A percentile compares a stretch with the other conserved stretches of the same genome.
Evolutionary conservation across 805 yeast genomes (phyloP).

Genomic region (Sungouiella thailandica): DNA sequence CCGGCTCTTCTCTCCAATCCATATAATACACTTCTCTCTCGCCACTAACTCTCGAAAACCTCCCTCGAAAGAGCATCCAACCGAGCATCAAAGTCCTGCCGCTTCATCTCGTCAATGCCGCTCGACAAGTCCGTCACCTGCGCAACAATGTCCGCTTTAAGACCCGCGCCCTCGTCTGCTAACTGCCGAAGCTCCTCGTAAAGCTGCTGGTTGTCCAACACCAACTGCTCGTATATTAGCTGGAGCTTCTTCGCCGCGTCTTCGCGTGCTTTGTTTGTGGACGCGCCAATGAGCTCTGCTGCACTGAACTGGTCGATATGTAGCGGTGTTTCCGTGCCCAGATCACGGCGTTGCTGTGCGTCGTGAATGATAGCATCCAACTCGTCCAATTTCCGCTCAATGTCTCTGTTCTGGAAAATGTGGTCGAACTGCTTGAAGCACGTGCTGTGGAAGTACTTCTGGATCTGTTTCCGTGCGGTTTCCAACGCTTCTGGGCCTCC

Average conservation of each 20-base stretch:
- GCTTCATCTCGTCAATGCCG: constrained; percentile 16
- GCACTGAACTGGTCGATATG: constrained; percentile 28
- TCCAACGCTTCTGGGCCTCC: constrained; percentile 42
- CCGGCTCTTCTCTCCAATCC: too few relatives aligned
- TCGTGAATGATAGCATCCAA: constrained; percentile 43
- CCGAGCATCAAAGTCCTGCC: constrained; percentile 12
- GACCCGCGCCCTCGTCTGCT: constrained; percentile 16
- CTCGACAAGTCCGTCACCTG: constrained; percentile 13
- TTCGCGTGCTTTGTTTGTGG: constrained; percentile 15
- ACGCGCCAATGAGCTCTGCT: constrained; percentile 29
- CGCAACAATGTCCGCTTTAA: constrained; percentile 17
- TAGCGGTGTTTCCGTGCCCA: constrained; percentile 14
- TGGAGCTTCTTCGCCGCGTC: constrained; percentile 23
- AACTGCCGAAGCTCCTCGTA: constrained; percentile 18
- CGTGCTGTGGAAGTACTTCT: constrained; percentile 47
- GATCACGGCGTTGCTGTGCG: constrained; percentile 30
- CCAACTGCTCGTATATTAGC: constrained; percentile 34
- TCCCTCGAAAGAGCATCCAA: constrained; percentile 20
- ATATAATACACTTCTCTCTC: too few relatives aligned
- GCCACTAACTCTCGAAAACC: constrained; percentile 1
- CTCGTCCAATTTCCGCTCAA: constrained; percentile 40
- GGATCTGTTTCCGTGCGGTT: constrained; percentile 48
- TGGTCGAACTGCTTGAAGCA: constrained; percentile 49
- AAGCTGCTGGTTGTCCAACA: constrained; percentile 29
- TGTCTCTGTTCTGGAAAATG: constrained; percentile 45